Base-by-base conservation (phyloP, 2,329 filamentous ascomycete species). In the Trichophyton simii region DNA sequence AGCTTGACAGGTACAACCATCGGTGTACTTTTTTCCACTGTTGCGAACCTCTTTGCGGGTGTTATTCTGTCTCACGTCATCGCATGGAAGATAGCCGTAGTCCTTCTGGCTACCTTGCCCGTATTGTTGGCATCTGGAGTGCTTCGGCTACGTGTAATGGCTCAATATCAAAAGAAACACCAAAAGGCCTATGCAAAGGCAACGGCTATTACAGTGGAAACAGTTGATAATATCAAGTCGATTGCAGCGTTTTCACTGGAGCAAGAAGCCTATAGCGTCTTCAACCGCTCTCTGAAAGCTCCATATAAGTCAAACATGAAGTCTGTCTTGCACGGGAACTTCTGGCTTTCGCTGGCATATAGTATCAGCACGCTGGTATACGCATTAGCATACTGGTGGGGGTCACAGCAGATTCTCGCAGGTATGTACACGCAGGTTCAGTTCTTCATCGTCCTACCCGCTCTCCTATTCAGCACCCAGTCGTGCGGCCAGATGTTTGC, bases 331-430 rank as follows among this genome's bases (percentile, higher is more conserved):
- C 75, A 75, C 34, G 73, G 74, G 0, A 75, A 71, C 62, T 64
- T 73, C 31, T 73, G 69, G 66, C 67, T 75, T 36, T 71, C 73
- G 2, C 64, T 73, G 8, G 68, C 70, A 9, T 70, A 68, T 60
- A 66, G 67, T n/a, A 62, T 69, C 31, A 80, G 82, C 25, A 85
- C 83, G 68, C 76, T 87, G 58, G 82, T 88, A 41, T 87, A 88
- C 67, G 83, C 85, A 0, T 80, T 89, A 61, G 83, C 85, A 0
- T 89, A 88, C 72, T 89, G 86, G 84, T 89, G 86, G 85, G 86
- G 86, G 0, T 81, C 85, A 0, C 83, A 80, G 65, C 81, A 83
- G 64, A 87, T 89, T 63, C 79, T 83, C 44, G 77, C 79, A 54
- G 85, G 86, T 3, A 72, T 81, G 59, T 85, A 85, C 64, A 80